These are phyloP conservation scores for Exophiala viscosa DNA, from an alignment of 2,329 filamentous ascomycete species.

Conservation along the genomic window DNA sequence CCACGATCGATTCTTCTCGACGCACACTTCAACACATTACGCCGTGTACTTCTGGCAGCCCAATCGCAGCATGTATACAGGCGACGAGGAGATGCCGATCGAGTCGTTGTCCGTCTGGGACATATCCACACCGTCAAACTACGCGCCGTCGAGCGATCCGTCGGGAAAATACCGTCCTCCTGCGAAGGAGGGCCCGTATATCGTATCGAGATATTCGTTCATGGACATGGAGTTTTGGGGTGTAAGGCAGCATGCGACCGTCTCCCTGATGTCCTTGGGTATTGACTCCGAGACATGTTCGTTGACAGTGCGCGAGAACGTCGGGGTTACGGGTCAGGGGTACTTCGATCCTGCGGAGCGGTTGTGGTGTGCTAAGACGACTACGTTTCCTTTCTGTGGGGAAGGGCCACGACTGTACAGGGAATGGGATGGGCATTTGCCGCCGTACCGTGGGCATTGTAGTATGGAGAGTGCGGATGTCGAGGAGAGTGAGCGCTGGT, in stretches of 20 bases:
- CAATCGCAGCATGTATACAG: conserved; percentile 51
- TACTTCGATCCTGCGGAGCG: conserved; percentile 40
- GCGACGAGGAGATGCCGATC: conserved; percentile 53
- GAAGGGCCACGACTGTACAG: conserved; percentile 51
- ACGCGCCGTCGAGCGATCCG: conserved; percentile 52
- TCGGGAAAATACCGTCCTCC: conserved; percentile 37
- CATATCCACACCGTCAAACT: conserved; percentile 48
- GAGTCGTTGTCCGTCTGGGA: conserved; percentile 61
- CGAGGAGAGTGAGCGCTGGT: conserved; percentile 34
- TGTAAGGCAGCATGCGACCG: conserved; percentile 52
- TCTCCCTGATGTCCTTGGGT: conserved; percentile 49
- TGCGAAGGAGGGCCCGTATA: conserved; percentile 38
- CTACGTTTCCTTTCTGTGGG: conserved; percentile 53
- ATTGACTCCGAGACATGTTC: conserved; percentile 47
- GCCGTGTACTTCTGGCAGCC: conserved; percentile 61
- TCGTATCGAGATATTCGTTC: conserved; percentile 51
- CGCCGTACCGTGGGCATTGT: conserved; percentile 44
- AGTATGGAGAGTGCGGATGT: conserved; percentile 36
- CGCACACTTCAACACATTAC: conserved; percentile 59
- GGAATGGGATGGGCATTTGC: conserved; percentile 43
- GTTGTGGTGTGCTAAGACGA: conserved; percentile 47
- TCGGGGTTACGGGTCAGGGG: conserved; percentile 47
- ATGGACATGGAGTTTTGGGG: conserved; percentile 52
- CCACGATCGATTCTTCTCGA: conserved; percentile 60
- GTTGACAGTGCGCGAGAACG: conserved; percentile 57